A percentile compares a stretch with the other conserved stretches of the same genome.
Conservation (phyloP, 2,329 filamentous ascomycete species). For the Fusarium falciforme region DNA sequence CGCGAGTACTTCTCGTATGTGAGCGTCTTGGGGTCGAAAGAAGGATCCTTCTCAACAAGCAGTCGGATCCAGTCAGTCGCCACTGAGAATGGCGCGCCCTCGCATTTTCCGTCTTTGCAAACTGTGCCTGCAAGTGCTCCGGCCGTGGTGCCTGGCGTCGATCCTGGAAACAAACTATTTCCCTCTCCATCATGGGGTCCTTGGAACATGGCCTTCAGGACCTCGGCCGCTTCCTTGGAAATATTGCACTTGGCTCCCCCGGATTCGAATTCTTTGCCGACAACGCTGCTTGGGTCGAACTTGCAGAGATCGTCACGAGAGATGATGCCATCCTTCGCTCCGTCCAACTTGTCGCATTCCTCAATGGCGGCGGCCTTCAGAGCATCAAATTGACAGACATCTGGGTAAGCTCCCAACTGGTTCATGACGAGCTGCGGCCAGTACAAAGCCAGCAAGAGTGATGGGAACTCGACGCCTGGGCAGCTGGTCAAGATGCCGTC, state of each 20-base stretch:
- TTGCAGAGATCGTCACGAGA: background rate
- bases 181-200: background rate
- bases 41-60: background rate
- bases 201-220: background rate
- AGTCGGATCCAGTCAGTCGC: background rate
- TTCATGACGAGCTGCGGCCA: constrained; percentile 19
- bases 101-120: too few species aligned
- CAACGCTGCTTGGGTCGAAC: constrained; percentile 4
- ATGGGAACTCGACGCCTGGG: background rate
- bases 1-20: background rate
- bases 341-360: constrained; percentile 6
- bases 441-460: background rate
- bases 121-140: too few species aligned
- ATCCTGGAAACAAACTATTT: background rate
- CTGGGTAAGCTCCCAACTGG: background rate
- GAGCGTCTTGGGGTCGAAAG: background rate
- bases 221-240: background rate
- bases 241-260: background rate
- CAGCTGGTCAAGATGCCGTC: constrained; percentile 2
- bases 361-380: background rate
- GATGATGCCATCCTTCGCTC: constrained; percentile 1
- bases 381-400: constrained; percentile 1
- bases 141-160: background rate
- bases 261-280: background rate
- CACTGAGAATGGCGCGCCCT: too few species aligned